Conservation (phyloP, 139 green algal species). For the Closterium sp. region DNA sequence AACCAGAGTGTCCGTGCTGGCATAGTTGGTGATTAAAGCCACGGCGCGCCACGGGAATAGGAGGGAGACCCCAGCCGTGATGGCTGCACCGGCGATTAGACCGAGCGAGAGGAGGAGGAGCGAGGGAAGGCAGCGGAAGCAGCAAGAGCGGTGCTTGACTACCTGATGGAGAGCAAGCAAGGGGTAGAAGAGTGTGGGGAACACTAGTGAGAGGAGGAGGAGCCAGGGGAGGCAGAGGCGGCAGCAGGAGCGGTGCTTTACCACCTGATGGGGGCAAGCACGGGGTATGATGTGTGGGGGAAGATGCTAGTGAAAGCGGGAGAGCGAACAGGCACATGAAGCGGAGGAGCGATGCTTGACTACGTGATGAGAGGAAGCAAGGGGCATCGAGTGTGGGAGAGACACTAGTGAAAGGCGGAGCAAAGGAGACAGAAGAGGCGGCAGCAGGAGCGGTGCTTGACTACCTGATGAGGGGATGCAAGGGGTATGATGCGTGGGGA, state of each 20-base stretch:
- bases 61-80: background rate
- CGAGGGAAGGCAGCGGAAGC: background rate
- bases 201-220: background rate
- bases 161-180: background rate
- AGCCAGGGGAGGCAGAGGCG: background rate
- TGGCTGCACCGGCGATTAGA: background rate
- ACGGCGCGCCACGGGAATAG: background rate
- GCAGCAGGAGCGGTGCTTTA: too few relatives aligned
- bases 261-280: too few relatives aligned
- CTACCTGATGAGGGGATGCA: background rate
- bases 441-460: background rate
- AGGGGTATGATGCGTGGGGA: too few relatives aligned
- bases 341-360: too few relatives aligned
- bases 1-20: background rate
- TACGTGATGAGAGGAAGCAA: too few relatives aligned
- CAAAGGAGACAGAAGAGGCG: too few relatives aligned
- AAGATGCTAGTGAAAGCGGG: too few relatives aligned
- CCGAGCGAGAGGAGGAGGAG: background rate
- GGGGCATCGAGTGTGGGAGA: too few relatives aligned
- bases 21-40: background rate
- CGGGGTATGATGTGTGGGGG: too few relatives aligned
- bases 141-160: background rate
- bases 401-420: too few relatives aligned
- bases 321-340: too few relatives aligned
- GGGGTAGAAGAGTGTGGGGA: too few relatives aligned